Evolutionary conservation across 768 basidiomycete species (phyloP).

Genomic region (Bullera alba): DNA sequence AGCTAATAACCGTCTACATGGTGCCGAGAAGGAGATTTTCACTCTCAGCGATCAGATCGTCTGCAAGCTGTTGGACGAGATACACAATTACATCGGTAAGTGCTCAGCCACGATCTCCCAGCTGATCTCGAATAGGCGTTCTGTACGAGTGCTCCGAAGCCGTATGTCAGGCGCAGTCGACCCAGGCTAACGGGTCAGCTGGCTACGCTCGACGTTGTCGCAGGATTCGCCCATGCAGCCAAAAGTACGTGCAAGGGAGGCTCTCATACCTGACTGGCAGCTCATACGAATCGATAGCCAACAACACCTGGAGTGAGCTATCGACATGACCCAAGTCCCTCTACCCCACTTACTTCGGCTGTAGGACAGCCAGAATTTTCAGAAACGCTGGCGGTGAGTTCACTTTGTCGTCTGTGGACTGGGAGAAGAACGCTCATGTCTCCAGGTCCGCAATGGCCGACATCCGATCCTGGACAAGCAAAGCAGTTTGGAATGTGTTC

Average conservation of each 20-base stretch:
- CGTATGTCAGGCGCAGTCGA: slow-evolving; percentile 48
- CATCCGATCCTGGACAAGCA: slow-evolving; percentile 80
- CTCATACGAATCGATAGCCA: background rate
- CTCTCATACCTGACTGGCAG: background rate
- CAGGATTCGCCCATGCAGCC: slow-evolving; percentile 76
- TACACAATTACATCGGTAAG: slow-evolving; percentile 65
- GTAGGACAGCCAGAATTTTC: slow-evolving; percentile 62
- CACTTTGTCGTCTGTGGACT: background rate
- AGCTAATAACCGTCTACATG: slow-evolving; percentile 58
- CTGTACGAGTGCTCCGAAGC: slow-evolving; percentile 89
- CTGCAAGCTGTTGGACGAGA: slow-evolving; percentile 63
- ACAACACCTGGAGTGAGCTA: slow-evolving; percentile 8
- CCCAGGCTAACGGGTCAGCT: slow-evolving; percentile 51
- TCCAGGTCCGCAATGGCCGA: slow-evolving; percentile 67
- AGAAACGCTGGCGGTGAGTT: slow-evolving; percentile 29
- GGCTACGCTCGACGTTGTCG: slow-evolving; percentile 80
- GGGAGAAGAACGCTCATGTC: background rate
- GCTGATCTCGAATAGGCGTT: slow-evolving; percentile 23
- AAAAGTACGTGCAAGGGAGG: slow-evolving; percentile 58
- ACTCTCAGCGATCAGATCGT: slow-evolving; percentile 80
- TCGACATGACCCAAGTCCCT: too few species aligned
- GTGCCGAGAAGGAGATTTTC: slow-evolving; percentile 81
- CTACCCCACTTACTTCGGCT: background rate
- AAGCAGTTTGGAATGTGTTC: slow-evolving; percentile 61
- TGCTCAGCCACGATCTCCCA: background rate